phyloP scores from a whole-genome alignment of 352 stramenopile species.

The Blastocystis sp. region DNA sequence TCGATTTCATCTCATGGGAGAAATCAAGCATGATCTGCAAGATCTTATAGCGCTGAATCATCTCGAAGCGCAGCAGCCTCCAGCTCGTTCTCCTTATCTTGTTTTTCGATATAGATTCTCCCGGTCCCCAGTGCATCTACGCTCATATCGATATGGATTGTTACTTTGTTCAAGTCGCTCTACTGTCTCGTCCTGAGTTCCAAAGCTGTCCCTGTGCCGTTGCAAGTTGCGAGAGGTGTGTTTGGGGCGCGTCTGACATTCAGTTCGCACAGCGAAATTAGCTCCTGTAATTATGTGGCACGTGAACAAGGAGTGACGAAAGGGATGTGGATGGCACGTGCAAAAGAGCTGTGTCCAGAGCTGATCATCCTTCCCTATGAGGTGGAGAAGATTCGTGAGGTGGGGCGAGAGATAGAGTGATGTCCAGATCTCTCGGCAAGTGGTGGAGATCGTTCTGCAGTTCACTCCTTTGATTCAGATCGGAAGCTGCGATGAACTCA shows the following conservation, averaged over 20 bases:
- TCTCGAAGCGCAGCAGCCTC: not conserved
- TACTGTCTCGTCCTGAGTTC: not conserved
- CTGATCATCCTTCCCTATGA: constrained; percentile 41
- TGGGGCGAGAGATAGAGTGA: not conserved
- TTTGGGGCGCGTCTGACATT: not conserved
- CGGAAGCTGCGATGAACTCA: constrained; percentile 33
- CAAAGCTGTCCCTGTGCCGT: not conserved
- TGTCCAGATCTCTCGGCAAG: not conserved
- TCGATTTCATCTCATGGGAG: constrained; percentile 54
- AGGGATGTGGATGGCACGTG: constrained; percentile 28
- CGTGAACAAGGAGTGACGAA: not conserved
- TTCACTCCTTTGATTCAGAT: not conserved
- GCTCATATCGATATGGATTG: constrained; percentile 56
- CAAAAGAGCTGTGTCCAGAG: constrained; percentile 18
- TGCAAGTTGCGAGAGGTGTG: not conserved
- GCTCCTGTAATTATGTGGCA: constrained; percentile 42
- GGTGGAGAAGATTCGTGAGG: not conserved
- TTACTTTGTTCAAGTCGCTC: constrained; percentile 50
- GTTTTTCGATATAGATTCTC: not conserved
- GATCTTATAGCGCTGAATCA: not conserved
- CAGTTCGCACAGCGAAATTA: constrained; percentile 37
- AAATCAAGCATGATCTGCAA: constrained; percentile 28
- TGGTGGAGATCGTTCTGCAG: constrained; percentile 6
- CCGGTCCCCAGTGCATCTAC: constrained; percentile 28
- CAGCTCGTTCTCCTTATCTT: not conserved